phyloP scores from a whole-genome alignment of 2,329 filamentous ascomycete genomes.

The Scorias spongiosa region DNA sequence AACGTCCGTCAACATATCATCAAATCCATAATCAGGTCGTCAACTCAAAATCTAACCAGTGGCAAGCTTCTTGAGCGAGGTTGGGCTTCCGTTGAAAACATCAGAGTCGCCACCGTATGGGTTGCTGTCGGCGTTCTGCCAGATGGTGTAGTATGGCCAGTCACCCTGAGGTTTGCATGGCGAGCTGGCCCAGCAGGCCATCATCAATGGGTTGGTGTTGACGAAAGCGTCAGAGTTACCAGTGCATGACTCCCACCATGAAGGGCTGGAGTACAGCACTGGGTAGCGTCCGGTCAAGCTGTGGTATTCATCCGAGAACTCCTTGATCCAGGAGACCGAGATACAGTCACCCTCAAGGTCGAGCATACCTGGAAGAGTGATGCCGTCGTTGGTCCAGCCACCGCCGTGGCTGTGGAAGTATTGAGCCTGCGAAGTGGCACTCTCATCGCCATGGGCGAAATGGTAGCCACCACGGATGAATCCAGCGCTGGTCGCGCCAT shows the following conservation, averaged over 20 bases:
- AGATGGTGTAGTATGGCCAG: conserved; percentile 40
- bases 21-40: too few relatives aligned
- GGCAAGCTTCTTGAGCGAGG: conserved; percentile 21
- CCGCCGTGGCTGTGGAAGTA: conserved; percentile 40
- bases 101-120: conserved; percentile 39
- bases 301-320: conserved; percentile 39
- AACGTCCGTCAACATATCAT: too few relatives aligned
- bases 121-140: conserved; percentile 38
- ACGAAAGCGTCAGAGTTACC: conserved; percentile 34
- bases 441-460: conserved; percentile 34
- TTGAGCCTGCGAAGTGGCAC: conserved; percentile 31
- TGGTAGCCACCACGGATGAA: conserved; percentile 43
- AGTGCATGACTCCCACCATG: conserved; percentile 41
- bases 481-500: conserved; percentile 33
- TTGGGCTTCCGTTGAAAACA: conserved; percentile 33
- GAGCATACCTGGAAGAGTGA: conserved; percentile 42
- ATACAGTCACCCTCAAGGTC: conserved; percentile 37
- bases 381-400: conserved; percentile 38
- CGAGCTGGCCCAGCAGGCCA: conserved; percentile 4
- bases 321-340: conserved; percentile 36
- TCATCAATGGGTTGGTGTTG: conserved; percentile 11
- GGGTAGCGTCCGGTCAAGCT: conserved; percentile 32
- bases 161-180: conserved; percentile 21
- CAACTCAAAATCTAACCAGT: conserved; percentile 7
- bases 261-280: conserved; percentile 37